Evolutionary conservation across 139 green algal species (phyloP).

Genomic region (Tetraselmis chui): DNA sequence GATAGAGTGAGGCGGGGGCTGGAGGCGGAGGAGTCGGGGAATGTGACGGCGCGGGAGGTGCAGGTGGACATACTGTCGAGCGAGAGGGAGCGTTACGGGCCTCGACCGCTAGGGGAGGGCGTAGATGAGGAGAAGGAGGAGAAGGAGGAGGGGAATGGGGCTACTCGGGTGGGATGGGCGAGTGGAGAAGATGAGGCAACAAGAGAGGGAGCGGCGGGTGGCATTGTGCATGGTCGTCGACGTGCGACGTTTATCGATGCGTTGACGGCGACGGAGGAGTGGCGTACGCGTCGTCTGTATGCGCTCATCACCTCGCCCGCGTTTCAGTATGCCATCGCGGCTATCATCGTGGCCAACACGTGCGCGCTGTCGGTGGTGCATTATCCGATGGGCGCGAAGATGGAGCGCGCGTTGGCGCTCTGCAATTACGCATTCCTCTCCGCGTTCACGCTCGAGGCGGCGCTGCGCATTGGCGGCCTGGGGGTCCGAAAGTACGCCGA

Average conservation of each 20-base stretch:
- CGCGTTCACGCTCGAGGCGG: not conserved
- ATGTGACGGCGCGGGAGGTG: not conserved
- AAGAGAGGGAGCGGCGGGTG: not conserved
- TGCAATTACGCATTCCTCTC: slow-evolving; percentile 6
- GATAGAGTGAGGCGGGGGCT: no score
- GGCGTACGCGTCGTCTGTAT: not conserved
- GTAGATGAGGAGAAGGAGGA: no score
- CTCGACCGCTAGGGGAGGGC: not conserved
- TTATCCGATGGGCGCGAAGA: not conserved
- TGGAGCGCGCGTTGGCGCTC: not conserved
- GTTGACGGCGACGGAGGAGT: not conserved
- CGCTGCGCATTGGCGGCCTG: not conserved
- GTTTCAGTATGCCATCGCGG: not conserved
- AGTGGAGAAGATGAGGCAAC: no score
- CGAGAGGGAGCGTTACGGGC: no score
- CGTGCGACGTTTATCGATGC: not conserved
- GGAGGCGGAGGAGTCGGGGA: not conserved
- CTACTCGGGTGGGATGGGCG: no score
- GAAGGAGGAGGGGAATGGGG: no score
- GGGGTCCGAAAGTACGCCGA: not conserved
- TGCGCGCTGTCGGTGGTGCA: not conserved
- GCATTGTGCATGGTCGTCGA: not conserved
- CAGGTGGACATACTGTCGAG: not conserved
- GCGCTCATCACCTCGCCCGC: not conserved
- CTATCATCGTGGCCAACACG: slow-evolving; percentile 10